Percentiles rank a stretch among this genome's conserved stretches.
Evolutionary conservation across 2,329 filamentous ascomycete genomes (phyloP).

Genomic region (Fusarium chlamydosporum): DNA sequence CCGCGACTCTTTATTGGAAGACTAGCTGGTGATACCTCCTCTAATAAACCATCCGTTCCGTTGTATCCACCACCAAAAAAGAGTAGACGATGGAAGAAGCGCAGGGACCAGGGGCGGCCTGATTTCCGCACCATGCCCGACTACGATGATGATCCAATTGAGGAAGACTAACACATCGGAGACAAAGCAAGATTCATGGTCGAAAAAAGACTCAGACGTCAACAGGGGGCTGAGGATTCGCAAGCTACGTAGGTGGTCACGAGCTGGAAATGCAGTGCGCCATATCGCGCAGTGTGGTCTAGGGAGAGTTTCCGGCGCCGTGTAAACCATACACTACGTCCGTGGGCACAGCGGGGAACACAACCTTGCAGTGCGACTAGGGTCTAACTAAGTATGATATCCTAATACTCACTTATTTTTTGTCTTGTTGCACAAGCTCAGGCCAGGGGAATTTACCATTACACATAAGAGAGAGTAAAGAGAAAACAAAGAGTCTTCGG

Average conservation of each 20-base stretch:
- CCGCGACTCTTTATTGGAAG: constrained; percentile 54
- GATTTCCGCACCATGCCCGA: constrained; percentile 55
- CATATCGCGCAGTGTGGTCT: constrained; percentile 28
- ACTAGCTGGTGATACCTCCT: constrained; percentile 38
- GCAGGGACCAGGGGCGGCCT: constrained; percentile 49
- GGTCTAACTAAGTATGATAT: constrained; percentile 12
- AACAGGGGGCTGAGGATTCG: constrained; percentile 10
- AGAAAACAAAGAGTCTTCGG: constrained; percentile 18
- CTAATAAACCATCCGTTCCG: constrained; percentile 7
- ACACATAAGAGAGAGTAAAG: constrained; percentile 22
- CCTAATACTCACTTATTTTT: constrained; percentile 25
- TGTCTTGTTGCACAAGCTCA: constrained; percentile 24
- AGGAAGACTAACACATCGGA: constrained; percentile 43
- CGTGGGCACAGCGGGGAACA: constrained; percentile 25
- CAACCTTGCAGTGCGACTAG: constrained; percentile 8
- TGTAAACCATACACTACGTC: constrained; percentile 17
- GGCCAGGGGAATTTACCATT: constrained; percentile 5
- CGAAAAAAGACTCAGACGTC: constrained; percentile 16
- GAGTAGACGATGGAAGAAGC: constrained; percentile 36
- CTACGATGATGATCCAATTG: constrained; percentile 55
- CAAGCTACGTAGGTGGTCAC: constrained; percentile 37
- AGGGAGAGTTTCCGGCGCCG: constrained; percentile 24
- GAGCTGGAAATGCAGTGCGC: constrained; percentile 32
- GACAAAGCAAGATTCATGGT: constrained; percentile 14
- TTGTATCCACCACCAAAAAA: constrained; percentile 12